phyloP scores from a whole-genome alignment of 148 eudicot genomes.

The Linanthus parryae region DNA sequence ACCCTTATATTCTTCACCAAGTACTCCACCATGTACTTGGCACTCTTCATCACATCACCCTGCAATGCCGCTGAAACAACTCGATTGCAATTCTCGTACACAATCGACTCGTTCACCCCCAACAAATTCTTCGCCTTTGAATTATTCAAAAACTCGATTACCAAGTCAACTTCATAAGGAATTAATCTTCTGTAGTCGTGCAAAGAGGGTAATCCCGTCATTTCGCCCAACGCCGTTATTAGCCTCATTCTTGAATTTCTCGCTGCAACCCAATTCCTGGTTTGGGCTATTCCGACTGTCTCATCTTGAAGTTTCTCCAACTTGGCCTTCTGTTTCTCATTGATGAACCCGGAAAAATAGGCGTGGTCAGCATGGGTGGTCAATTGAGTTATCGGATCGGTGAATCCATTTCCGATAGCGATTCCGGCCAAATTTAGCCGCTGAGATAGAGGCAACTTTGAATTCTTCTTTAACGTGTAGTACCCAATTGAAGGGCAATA shows the following conservation, averaged over 20 bases:
- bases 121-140: conserved; percentile 40
- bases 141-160: conserved; percentile 30
- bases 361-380: conserved; percentile 58
- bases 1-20: conserved; percentile 49
- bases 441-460: conserved; percentile 7
- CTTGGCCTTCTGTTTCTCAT: conserved; percentile 40
- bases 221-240: conserved; percentile 25
- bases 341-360: conserved; percentile 55
- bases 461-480: conserved; percentile 48
- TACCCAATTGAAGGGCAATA: conserved; percentile 72
- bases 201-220: conserved; percentile 84
- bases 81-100: conserved; percentile 50
- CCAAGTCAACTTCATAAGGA: conserved; percentile 42
- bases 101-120: conserved; percentile 34
- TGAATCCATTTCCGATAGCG: conserved; percentile 78
- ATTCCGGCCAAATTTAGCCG: conserved; percentile 63
- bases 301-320: conserved; percentile 42
- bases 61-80: conserved; percentile 33
- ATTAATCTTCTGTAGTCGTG: conserved; percentile 50
- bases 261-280: conserved; percentile 51
- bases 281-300: conserved; percentile 23
- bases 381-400: conserved; percentile 70
- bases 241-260: conserved; percentile 39
- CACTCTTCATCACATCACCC: conserved; percentile 87
- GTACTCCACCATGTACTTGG: conserved; percentile 62